Conservation (phyloP, 805 yeast genomes). For the Teunomyces aglyptinius region DNA sequence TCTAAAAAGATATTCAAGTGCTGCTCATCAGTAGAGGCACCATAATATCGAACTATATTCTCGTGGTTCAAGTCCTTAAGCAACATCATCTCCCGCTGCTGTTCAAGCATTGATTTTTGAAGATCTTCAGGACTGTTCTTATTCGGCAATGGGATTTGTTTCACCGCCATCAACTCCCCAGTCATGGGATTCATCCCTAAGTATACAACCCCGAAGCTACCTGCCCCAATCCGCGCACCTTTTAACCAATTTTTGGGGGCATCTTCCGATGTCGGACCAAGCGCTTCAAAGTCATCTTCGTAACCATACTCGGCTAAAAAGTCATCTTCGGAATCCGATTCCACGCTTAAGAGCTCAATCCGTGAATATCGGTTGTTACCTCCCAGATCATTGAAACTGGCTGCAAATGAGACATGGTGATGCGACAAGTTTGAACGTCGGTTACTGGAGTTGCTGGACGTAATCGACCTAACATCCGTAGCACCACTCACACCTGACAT, state of each 20-base stretch:
- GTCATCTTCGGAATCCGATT: conserved; percentile 26
- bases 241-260: conserved; percentile 86
- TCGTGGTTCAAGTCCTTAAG: conserved; percentile 81
- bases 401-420: conserved; percentile 26
- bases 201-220: conserved; percentile 91
- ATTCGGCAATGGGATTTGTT: conserved; percentile 76
- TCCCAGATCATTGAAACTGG: conserved; percentile 23
- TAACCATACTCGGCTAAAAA: conserved; percentile 24
- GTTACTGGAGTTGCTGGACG: conserved; percentile 11
- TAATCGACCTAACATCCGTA: conserved; percentile 18
- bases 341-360: conserved; percentile 46
- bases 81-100: conserved; percentile 78
- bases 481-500: conserved; percentile 14
- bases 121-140: conserved; percentile 32
- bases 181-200: conserved; percentile 88
- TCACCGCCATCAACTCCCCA: conserved; percentile 96
- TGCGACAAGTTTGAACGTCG: conserved; percentile 1
- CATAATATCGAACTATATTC: conserved; percentile 88
- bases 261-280: conserved; percentile 34
- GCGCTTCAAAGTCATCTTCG: conserved; percentile 43
- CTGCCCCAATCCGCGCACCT: conserved; percentile 92
- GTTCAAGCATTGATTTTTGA: conserved; percentile 62
- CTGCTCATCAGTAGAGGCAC: conserved; percentile 74
- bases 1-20: conserved; percentile 70
- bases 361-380: conserved; percentile 38